Evolutionary conservation across 208 protist species (phyloP).

Genomic region (Leishmania lainsoni): DNA sequence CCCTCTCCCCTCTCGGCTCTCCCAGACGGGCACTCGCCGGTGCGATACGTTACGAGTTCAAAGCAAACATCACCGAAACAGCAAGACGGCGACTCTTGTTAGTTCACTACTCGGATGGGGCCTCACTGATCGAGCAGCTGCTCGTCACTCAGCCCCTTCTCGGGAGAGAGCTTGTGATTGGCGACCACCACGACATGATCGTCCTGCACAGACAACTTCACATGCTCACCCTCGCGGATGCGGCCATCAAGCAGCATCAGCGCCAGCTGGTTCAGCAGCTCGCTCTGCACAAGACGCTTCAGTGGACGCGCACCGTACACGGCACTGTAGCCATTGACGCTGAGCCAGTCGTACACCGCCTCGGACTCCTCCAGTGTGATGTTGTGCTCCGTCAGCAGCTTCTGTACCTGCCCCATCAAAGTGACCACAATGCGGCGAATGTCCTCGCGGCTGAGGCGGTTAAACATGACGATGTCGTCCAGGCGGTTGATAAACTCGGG

Average conservation of each 20-base stretch:
- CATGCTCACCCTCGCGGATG: slow-evolving; percentile 72
- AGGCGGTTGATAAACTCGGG: slow-evolving; percentile 99
- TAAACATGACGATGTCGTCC: slow-evolving; percentile 98
- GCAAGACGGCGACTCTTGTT: neutral
- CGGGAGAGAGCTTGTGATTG: slow-evolving; percentile 59
- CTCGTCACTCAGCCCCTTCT: slow-evolving; percentile 40
- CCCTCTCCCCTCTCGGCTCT: neutral
- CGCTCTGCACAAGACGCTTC: slow-evolving; percentile 91
- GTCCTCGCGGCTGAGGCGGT: slow-evolving; percentile 81
- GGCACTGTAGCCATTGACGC: slow-evolving; percentile 87
- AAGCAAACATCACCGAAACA: neutral
- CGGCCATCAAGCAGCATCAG: slow-evolving; percentile 87
- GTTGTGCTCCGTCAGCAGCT: slow-evolving; percentile 83
- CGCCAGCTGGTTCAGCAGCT: slow-evolving; percentile 93
- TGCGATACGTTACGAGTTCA: neutral
- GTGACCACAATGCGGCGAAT: slow-evolving; percentile 92
- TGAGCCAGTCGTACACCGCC: slow-evolving; percentile 86
- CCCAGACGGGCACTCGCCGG: neutral
- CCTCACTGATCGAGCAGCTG: slow-evolving; percentile 19
- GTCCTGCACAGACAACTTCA: slow-evolving; percentile 53
- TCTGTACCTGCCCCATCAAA: slow-evolving; percentile 78
- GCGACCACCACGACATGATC: slow-evolving; percentile 51
- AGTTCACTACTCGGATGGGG: neutral
- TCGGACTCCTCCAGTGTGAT: slow-evolving; percentile 76
- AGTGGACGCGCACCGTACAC: slow-evolving; percentile 96